phyloP scores from a whole-genome alignment of 345 rosid genomes.

The Cardamine occulta region DNA sequence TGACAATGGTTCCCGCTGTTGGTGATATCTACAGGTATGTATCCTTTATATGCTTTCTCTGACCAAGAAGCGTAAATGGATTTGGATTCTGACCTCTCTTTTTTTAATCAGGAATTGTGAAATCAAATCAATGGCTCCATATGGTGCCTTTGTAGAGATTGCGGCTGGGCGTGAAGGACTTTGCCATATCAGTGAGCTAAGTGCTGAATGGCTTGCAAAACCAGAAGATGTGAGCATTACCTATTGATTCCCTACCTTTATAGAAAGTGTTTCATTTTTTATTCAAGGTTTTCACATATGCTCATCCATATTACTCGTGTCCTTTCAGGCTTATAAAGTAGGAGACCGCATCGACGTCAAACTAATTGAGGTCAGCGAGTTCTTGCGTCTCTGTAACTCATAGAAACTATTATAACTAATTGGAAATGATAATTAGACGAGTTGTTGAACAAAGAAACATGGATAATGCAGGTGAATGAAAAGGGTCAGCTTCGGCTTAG shows the following conservation, averaged over 20 bases:
- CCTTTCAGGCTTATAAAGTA: conserved; percentile 72
- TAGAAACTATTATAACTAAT: conserved; percentile 4
- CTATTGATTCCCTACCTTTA: conserved; percentile 3
- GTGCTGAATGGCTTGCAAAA: conserved; percentile 83
- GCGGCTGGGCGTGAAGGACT: conserved; percentile 98
- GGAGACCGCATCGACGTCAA: conserved; percentile 95
- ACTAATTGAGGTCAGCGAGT: conserved; percentile 76
- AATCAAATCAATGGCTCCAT: conserved; percentile 88
- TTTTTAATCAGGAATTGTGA: conserved; percentile 69
- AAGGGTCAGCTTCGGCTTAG: conserved; percentile 98
- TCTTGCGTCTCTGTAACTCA: conserved; percentile 17
- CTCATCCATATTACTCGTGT: conserved; percentile 19
- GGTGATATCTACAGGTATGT: conserved; percentile 87
- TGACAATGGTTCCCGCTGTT: conserved; percentile 85
- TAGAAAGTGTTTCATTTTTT: neutral
- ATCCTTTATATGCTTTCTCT: conserved; percentile 12
- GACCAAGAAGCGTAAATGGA: conserved; percentile 1
- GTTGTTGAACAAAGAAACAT: conserved; percentile 33
- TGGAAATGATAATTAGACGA: conserved; percentile 8
- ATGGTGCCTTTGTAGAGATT: conserved; percentile 96
- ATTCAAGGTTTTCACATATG: conserved; percentile 10
- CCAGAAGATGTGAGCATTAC: conserved; percentile 85
- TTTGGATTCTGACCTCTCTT: conserved; percentile 27
- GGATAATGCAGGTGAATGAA: conserved; percentile 70
- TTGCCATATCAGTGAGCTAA: conserved; percentile 97